Base-by-base conservation (phyloP, 495 filamentous ascomycete genomes). In the Penicillium roqueforti region DNA sequence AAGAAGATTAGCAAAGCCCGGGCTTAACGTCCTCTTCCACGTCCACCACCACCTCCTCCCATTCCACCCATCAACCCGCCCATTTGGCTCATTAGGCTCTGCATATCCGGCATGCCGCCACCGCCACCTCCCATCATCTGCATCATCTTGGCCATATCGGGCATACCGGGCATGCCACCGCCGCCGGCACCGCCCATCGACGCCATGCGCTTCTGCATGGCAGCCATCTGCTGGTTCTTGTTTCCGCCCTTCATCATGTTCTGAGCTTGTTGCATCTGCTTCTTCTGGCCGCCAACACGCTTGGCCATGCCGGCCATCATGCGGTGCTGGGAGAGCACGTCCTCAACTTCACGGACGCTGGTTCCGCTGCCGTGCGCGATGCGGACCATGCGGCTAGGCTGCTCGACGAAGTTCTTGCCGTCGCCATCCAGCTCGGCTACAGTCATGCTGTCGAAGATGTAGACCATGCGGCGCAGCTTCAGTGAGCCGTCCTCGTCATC, bases 261-360 rank as follows among this genome's bases (percentile, higher is more conserved):
- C 75, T 97, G 92, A 3, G 92, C 91, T 20, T 84, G 85, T 70
- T 96, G 89, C 87, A 97, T 95, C 60, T 95, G 92, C 73, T 92
- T 91, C 87, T 93, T 91, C 69, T 87, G 90, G 16, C 91, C 92
- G 47, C 92, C 92, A 80, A 97, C 92, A 73, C 92, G 92, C 85
- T 97, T 98, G 36, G 93, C 93, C 93, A 98, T 96, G 29, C 89
- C 89, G 29, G 90, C 91, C 93, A 99, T 99, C 88, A 97, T 96
- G 56, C 88, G 82, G 69, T 97, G 92, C 74, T 99, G 93, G 1
- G 90, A 95, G 19, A 99, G 81, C n/a, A 99, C 72, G 55, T 99
- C 93, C 68, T 99, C 95, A 25, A 99, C 92, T 63, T 99, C 93
- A 7, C 92, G 82, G 11, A 99, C 95, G 32, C 79, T 85, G 4